Evolutionary conservation across 2,329 filamentous ascomycete species (phyloP).

Genomic region (Ceratocystis huliohia): DNA sequence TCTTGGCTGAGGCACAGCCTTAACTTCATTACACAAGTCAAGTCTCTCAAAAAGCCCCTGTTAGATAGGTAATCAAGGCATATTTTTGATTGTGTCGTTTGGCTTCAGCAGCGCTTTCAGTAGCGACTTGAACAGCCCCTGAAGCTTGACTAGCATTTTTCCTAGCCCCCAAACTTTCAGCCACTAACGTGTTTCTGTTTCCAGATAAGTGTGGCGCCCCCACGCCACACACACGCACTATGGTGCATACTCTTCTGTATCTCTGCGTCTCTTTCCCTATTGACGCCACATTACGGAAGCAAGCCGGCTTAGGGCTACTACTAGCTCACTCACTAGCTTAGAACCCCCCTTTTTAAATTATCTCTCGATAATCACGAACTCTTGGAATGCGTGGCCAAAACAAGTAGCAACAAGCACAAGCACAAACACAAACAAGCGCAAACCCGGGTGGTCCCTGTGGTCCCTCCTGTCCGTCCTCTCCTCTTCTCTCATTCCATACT

Average conservation of each 20-base stretch:
- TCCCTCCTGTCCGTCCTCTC: neutral
- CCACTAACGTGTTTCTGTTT: neutral
- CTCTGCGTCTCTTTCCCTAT: too few species aligned
- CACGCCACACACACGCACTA: too few species aligned
- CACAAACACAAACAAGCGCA: too few species aligned
- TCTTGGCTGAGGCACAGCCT: constrained; percentile 9
- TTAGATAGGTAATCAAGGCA: neutral
- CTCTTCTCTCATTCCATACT: neutral
- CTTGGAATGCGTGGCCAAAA: too few species aligned
- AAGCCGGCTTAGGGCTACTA: too few species aligned
- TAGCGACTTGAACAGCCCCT: neutral
- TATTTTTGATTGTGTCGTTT: neutral
- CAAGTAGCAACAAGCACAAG: too few species aligned
- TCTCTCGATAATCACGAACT: too few species aligned
- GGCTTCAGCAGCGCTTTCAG: neutral
- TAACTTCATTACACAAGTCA: neutral
- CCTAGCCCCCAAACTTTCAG: neutral
- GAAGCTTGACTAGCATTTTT: neutral
- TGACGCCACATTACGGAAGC: too few species aligned
- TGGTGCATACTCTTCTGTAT: too few species aligned
- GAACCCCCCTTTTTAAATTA: too few species aligned
- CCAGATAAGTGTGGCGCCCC: neutral
- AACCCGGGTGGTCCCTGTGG: too few species aligned
- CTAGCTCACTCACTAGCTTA: too few species aligned
- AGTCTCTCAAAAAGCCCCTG: neutral